phyloP scores from a whole-genome alignment of 306 rosid species.

The Quercus parvula region DNA sequence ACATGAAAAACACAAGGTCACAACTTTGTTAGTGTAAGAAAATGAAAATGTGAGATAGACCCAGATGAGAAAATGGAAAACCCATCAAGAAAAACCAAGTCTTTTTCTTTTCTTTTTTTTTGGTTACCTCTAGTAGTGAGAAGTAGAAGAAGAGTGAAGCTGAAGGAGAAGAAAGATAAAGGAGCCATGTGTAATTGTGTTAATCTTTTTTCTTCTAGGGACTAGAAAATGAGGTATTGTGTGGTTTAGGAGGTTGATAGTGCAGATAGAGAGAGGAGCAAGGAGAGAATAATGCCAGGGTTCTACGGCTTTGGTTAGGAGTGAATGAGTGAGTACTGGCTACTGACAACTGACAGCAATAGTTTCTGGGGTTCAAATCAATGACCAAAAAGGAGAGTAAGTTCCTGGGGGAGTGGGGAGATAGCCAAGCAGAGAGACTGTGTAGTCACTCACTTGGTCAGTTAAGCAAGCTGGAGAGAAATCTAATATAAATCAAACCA shows the following conservation, averaged over 20 bases:
- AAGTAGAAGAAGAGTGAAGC: constrained; percentile 24
- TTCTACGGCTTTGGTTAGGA: neutral
- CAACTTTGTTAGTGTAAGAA: neutral
- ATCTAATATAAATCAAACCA: too few relatives aligned
- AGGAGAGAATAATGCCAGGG: neutral
- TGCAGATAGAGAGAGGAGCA: neutral
- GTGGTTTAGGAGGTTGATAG: too few relatives aligned
- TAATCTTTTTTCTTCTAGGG: neutral
- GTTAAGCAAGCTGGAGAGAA: too few relatives aligned
- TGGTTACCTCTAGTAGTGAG: constrained; percentile 37
- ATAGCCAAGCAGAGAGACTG: too few relatives aligned
- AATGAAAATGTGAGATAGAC: neutral
- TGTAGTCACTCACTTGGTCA: too few relatives aligned
- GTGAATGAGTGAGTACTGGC: neutral
- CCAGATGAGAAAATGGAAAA: neutral
- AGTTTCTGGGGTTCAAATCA: neutral
- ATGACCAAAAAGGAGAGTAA: neutral
- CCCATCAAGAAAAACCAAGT: neutral
- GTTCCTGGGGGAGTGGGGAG: too few relatives aligned
- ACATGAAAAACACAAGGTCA: neutral
- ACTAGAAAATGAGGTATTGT: too few relatives aligned
- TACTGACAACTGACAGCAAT: neutral
- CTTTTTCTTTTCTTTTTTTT: neutral
- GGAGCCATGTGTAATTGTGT: constrained; percentile 31
- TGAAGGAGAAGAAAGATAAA: constrained; percentile 11